A percentile compares a stretch with the other conserved stretches of the same genome.
These are phyloP conservation scores for Babesia ovis DNA, from an alignment of 169 alveolate genomes.

Conservation along the genomic window DNA sequence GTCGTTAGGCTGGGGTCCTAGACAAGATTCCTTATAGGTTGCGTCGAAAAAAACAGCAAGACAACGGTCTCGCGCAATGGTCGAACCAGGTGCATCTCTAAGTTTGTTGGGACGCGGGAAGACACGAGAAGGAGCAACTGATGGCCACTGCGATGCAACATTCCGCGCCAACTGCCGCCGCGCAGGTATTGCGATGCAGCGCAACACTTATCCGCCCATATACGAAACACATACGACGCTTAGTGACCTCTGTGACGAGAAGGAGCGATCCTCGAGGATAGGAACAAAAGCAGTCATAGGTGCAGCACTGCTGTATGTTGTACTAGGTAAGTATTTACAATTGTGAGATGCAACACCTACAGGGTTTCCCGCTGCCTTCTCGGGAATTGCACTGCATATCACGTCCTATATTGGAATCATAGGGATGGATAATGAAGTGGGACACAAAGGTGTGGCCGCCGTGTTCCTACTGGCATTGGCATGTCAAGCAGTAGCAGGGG, in stretches of 20 bases:
- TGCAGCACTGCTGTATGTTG: conserved; percentile 38
- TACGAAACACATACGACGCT: neutral
- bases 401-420: conserved; percentile 71
- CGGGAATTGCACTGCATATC: conserved; percentile 62
- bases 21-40: conserved; percentile 2
- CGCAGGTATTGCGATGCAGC: conserved; percentile 6
- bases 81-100: neutral
- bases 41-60: neutral
- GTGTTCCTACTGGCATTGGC: conserved; percentile 37
- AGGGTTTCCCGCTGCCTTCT: conserved; percentile 34
- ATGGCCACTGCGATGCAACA: conserved; percentile 16
- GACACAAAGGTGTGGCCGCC: conserved; percentile 13
- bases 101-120: neutral
- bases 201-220: neutral
- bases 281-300: conserved; percentile 23
- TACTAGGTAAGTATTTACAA: conserved; percentile 35
- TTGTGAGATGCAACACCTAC: neutral
- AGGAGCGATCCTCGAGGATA: neutral
- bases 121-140: neutral
- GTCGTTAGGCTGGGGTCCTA: conserved; percentile 1
- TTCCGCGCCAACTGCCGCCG: neutral
- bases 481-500: conserved; percentile 52
- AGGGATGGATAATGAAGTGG: conserved; percentile 35
- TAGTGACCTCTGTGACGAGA: neutral
- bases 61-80: neutral